Evolutionary conservation across 441 rosid species (phyloP).

Genomic region (Syzygium malaccense): DNA sequence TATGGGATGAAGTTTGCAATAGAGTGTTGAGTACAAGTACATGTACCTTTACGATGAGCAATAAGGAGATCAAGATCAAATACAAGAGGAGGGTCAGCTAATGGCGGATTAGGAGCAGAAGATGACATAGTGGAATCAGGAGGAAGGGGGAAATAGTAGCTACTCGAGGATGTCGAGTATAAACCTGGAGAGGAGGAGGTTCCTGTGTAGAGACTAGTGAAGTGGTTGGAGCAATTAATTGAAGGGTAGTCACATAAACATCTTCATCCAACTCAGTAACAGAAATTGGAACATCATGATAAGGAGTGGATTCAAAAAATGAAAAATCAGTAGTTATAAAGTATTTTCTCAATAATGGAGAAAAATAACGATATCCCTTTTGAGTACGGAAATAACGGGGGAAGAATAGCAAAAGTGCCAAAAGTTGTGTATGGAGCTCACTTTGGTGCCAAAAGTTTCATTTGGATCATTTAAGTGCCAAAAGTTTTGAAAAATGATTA

Average conservation of each 20-base stretch:
- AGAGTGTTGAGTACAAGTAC: background rate
- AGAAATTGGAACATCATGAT: background rate
- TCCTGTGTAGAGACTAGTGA: background rate
- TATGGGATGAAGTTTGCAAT: background rate
- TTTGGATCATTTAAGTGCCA: no score
- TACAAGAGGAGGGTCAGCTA: background rate
- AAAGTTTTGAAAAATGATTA: no score
- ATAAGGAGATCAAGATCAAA: background rate
- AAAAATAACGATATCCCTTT: background rate
- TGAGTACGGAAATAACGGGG: background rate
- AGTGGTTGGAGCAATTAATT: accelerated
- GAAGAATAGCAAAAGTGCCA: no score
- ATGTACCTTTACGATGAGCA: background rate
- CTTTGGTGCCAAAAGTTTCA: no score
- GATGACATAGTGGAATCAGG: background rate
- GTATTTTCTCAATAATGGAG: background rate
- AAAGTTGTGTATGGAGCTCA: no score
- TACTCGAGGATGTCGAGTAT: background rate
- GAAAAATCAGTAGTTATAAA: background rate
- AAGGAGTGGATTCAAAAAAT: background rate
- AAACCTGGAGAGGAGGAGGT: background rate
- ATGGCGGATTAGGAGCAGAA: accelerated
- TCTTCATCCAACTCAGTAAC: background rate
- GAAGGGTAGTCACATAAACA: background rate
- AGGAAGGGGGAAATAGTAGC: background rate